Evolutionary conservation across 2,329 filamentous ascomycete species (phyloP).

Genomic region (Madurella fahalii): DNA sequence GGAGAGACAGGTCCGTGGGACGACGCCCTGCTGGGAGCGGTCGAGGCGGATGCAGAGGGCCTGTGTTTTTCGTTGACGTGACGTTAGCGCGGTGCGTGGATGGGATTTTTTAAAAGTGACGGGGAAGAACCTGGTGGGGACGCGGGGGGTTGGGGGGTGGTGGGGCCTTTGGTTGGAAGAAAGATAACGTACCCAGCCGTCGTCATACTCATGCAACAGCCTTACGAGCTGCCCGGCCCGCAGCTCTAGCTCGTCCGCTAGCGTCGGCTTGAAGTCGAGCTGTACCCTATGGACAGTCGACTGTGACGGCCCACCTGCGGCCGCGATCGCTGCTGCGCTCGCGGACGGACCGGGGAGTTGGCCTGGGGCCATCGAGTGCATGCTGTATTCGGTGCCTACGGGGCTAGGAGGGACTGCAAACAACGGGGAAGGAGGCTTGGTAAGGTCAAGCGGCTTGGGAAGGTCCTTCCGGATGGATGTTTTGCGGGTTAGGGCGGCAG

Average conservation of each 20-base stretch:
- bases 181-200: conserved; percentile 78
- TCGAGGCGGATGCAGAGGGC: conserved; percentile 89
- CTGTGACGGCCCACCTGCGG: conserved; percentile 55
- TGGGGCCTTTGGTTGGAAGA: conserved; percentile 23
- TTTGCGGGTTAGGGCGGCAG: conserved; percentile 45
- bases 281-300: conserved; percentile 84
- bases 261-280: conserved; percentile 86
- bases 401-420: conserved; percentile 51
- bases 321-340: conserved; percentile 57
- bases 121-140: no score
- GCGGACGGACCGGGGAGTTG: conserved; percentile 42
- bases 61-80: conserved; percentile 38
- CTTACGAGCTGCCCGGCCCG: conserved; percentile 78
- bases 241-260: conserved; percentile 87
- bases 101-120: not conserved
- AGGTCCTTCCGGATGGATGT: conserved; percentile 53
- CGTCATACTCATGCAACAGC: conserved; percentile 92
- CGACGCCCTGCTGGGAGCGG: conserved; percentile 86
- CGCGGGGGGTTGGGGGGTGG: no score
- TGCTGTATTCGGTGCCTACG: conserved; percentile 59
- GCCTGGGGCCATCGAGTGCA: conserved; percentile 50
- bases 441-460: conserved; percentile 52
- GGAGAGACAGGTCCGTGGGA: conserved; percentile 88
- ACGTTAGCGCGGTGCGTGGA: conserved; percentile 29
- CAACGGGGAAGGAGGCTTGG: conserved; percentile 36